Evolutionary conservation across 352 stramenopile species (phyloP), one percentile per base, ranked within the genome.

Genomic region (Phytophthora aleatoria): DNA sequence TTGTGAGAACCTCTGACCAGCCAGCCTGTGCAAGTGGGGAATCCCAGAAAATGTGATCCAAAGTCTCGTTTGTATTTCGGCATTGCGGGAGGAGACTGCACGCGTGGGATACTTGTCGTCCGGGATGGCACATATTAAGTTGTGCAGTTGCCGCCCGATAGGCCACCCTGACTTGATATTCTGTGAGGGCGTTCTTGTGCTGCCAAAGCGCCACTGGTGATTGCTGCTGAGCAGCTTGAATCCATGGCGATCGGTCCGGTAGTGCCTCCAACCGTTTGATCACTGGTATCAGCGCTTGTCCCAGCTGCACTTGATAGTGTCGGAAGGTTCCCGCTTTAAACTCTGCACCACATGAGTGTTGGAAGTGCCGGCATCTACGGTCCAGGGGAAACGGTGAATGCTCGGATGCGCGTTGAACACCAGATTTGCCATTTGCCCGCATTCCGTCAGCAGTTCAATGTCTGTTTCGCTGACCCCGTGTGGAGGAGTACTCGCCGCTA

Each of bases 151-250:
- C 49, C 4, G 39, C 7, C 12, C 35, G 30, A 13, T 56, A 56
- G 30, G 15, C 20, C n/a, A 44, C 20, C 30, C 33, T 33, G 1
- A 45, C 49, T 33, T 56, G 33, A 38, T 45, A 56, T 31, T 45
- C 16, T 2, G 49, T 56, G 5, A 53, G 4, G 4, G 15, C 27
- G 10, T 56, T 12, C 2, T 2, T 9, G 33, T 56, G 49, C 3
- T 10, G 8, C 49, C 49, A 56, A 15, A 56, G 8, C 28, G 12
- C 7, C 7, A 10, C 5, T 8, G 49, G 49, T 5, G 31, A 30
- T 44, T 56, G 49, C 13, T 38, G 38, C 20, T 42, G 31, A 7
- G 5, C 11, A 6, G 11, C 31, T 7, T 16, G 9, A 10, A 45
- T 20, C 49, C 28, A 41, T 9, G 9, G 33, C 2, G 33, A 38